Evolutionary conservation across 192 early-diverging fungal species (phyloP).

Genomic region (Gonapodya prolifera): DNA sequence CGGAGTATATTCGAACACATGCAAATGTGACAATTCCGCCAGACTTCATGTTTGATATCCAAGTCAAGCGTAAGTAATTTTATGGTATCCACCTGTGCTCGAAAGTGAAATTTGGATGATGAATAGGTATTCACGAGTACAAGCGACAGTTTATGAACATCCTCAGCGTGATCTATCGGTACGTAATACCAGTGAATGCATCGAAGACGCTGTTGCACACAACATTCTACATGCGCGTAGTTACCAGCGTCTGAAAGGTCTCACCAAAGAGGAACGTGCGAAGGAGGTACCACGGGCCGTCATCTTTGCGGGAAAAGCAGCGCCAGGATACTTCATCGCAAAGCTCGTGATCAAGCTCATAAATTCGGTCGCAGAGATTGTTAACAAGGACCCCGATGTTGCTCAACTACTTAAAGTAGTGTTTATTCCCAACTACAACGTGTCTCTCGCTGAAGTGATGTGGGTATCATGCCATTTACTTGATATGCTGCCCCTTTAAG

Average conservation of each 20-base stretch:
- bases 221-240: not conserved
- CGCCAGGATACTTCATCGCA: slow-evolving; percentile 96
- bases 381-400: slow-evolving; percentile 77
- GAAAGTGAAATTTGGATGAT: not conserved
- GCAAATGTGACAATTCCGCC: slow-evolving; percentile 64
- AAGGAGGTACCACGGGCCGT: slow-evolving; percentile 72
- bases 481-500: not conserved
- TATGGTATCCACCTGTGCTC: slow-evolving; percentile 7
- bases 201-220: not conserved
- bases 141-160: slow-evolving; percentile 99
- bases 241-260: slow-evolving; percentile 45
- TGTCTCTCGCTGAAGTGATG: slow-evolving; percentile 61
- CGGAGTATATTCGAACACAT: slow-evolving; percentile 62
- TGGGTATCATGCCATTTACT: slow-evolving; percentile 1
- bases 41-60: slow-evolving; percentile 90
- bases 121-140: slow-evolving; percentile 97
- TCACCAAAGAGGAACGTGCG: slow-evolving; percentile 52
- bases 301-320: slow-evolving; percentile 94
- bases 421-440: slow-evolving; percentile 98
- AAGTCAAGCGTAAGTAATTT: slow-evolving; percentile 23
- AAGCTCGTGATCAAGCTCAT: slow-evolving; percentile 99
- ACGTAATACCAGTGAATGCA: slow-evolving; percentile 32
- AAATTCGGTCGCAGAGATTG: slow-evolving; percentile 76
- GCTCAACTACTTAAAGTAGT: slow-evolving; percentile 80
- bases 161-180: slow-evolving; percentile 86